Evolutionary conservation across 495 filamentous ascomycete species (phyloP), one percentile per base, ranked within the genome.

Genomic region (Podospora pseudoanserina): DNA sequence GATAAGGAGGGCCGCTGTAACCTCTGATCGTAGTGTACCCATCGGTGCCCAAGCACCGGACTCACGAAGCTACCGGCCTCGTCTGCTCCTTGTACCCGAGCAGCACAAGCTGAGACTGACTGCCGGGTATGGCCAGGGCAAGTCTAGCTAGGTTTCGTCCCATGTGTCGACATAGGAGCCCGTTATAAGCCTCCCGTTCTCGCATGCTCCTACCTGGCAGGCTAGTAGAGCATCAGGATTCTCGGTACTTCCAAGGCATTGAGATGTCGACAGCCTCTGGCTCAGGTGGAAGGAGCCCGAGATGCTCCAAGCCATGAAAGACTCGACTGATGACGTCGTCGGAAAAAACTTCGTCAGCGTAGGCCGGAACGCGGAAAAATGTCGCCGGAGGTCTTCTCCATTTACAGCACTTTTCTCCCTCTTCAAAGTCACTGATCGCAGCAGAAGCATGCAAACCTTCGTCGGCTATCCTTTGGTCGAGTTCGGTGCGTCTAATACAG

Each of bases 351-450:
- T 19, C 7, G 3, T 26, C 55, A 13, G 5, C n/a, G 23, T 58
- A 58, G 5, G 5, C n/a, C 2, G 55, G 55, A n/a, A 58, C 18
- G 3, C 55, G n/a, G 55, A 58, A 58, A 26, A 71, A 69, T 4
- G 69, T 61, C 18, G 64, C 64, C 5, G 70, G 65, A 34, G 39
- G 60, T 15, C 64, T 69, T 34, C 67, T 73, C 69, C 71, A 67
- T 32, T 34, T 53, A 57, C 57, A 68, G 57, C 58, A 60, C 20
- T 32, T 60, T 7, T 62, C 60, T 26, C 32, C 57, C 15, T 16
- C 65, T 30, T 69, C 64, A 54, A 68, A 73, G 34, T 68, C 64
- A 6, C 60, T 57, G 13, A 71, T 34, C 32, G 69, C 67, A 26
- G 66, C 71, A 27, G 49, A 71, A n/a, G 71, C 71, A 60, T 71